phyloP scores from a whole-genome alignment of 192 early-diverging fungal species.

The Podila epicladia region DNA sequence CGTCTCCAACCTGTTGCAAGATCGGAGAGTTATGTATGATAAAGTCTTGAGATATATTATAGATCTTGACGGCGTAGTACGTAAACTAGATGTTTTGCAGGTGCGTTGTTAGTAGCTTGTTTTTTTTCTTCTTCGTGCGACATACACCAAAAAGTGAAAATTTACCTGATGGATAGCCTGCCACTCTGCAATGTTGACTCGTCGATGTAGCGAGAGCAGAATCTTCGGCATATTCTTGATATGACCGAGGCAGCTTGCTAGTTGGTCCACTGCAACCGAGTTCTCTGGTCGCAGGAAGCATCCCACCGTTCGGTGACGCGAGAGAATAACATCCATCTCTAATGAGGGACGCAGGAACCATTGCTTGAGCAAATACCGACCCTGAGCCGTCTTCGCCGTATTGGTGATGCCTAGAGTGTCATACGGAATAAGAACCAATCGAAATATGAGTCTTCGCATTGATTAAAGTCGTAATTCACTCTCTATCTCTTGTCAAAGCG shows the following conservation, averaged over 20 bases:
- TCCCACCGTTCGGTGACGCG: slow-evolving; percentile 66
- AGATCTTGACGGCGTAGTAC: neutral
- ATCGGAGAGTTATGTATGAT: neutral
- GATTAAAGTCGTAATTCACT: neutral
- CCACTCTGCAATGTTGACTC: slow-evolving; percentile 67
- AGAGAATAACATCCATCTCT: slow-evolving; percentile 54
- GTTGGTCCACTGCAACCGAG: slow-evolving; percentile 46
- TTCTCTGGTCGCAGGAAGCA: slow-evolving; percentile 61
- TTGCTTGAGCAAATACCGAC: slow-evolving; percentile 63
- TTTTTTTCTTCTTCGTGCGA: too few relatives aligned
- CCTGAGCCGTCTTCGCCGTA: slow-evolving; percentile 66
- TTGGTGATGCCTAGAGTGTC: slow-evolving; percentile 65
- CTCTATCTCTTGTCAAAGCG: too few relatives aligned
- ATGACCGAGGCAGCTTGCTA: slow-evolving; percentile 55
- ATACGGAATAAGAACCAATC: neutral
- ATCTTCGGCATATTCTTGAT: slow-evolving; percentile 61
- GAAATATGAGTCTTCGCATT: neutral
- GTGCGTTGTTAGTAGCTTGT: neutral
- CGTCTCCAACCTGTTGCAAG: neutral
- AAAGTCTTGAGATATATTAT: neutral
- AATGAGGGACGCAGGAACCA: slow-evolving; percentile 76
- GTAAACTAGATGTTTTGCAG: neutral
- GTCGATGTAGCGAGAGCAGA: slow-evolving; percentile 54
- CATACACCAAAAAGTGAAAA: neutral
- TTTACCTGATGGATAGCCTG: slow-evolving; percentile 66